A percentile compares a stretch with the other conserved stretches of the same genome.
Evolutionary conservation across 2,329 filamentous ascomycete genomes (phyloP).

Genomic region (Monosporascus sp.): DNA sequence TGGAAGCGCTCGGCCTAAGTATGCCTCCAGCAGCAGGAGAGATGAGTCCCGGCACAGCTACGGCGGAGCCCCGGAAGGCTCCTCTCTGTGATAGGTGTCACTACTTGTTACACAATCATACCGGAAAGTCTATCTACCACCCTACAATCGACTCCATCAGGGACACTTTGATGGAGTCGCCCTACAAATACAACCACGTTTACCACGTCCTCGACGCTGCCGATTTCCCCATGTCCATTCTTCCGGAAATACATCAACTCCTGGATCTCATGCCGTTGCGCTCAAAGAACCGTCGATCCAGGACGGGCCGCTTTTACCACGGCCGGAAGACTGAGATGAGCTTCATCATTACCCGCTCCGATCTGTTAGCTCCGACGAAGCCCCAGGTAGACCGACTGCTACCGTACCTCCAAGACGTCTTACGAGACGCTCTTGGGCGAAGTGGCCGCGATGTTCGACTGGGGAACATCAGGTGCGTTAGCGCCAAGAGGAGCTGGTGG

Average conservation of each 20-base stretch:
- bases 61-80: slow-evolving; percentile 24
- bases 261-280: slow-evolving; percentile 69
- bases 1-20: slow-evolving; percentile 30
- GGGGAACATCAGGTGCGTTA: slow-evolving; percentile 83
- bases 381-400: slow-evolving; percentile 79
- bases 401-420: slow-evolving; percentile 73
- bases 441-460: slow-evolving; percentile 67
- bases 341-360: slow-evolving; percentile 86
- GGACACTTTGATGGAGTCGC: slow-evolving; percentile 81
- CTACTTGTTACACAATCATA: slow-evolving; percentile 68
- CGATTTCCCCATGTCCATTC: slow-evolving; percentile 91
- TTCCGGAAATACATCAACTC: slow-evolving; percentile 68
- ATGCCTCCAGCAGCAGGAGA: slow-evolving; percentile 15
- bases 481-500: slow-evolving; percentile 85
- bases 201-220: slow-evolving; percentile 94
- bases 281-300: slow-evolving; percentile 74
- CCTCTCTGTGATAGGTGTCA: slow-evolving; percentile 88
- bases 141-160: slow-evolving; percentile 76
- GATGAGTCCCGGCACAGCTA: slow-evolving; percentile 3
- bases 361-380: slow-evolving; percentile 79
- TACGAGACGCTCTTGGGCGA: slow-evolving; percentile 70
- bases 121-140: slow-evolving; percentile 67
- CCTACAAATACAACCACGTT: slow-evolving; percentile 85
- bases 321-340: slow-evolving; percentile 72
- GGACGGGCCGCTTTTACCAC: slow-evolving; percentile 57